These are phyloP conservation scores for Saussurea involucrata DNA, from an alignment of 129 eudicot species.

Conservation along the genomic window DNA sequence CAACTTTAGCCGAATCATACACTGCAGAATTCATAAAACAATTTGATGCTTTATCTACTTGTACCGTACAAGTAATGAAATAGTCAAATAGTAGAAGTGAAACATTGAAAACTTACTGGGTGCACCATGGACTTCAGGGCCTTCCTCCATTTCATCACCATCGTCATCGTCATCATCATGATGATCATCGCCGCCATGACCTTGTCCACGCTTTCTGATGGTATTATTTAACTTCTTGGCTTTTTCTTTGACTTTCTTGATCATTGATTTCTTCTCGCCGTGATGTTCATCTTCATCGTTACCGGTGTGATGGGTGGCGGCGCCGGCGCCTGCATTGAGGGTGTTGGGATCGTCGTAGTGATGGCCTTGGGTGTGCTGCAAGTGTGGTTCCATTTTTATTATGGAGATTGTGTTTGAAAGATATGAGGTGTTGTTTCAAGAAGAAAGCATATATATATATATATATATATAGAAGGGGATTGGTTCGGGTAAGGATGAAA, in stretches of 20 bases:
- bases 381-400: conserved; percentile 41
- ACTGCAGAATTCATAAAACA: conserved; percentile 32
- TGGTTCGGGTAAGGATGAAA: background rate
- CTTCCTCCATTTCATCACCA: conserved; percentile 47
- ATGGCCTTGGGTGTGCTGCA: conserved; percentile 36
- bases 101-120: conserved; percentile 44
- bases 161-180: conserved; percentile 26
- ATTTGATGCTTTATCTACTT: background rate
- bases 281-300: conserved; percentile 21
- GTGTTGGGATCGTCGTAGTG: conserved; percentile 32
- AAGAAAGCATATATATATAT: background rate
- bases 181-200: conserved; percentile 20
- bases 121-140: conserved; percentile 71
- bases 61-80: background rate
- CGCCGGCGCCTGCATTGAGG: background rate
- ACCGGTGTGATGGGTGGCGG: conserved; percentile 24
- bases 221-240: conserved; percentile 78
- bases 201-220: conserved; percentile 59
- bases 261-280: conserved; percentile 69
- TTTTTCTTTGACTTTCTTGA: conserved; percentile 83
- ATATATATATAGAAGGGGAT: too few species aligned
- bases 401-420: too few species aligned
- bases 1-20: conserved; percentile 42
- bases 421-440: background rate
- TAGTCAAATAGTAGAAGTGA: background rate